Percentiles rank a stretch among this genome's conserved stretches.
These are phyloP conservation scores for Plasmodium vivax DNA, from an alignment of 169 alveolate species.

Conservation along the genomic window DNA sequence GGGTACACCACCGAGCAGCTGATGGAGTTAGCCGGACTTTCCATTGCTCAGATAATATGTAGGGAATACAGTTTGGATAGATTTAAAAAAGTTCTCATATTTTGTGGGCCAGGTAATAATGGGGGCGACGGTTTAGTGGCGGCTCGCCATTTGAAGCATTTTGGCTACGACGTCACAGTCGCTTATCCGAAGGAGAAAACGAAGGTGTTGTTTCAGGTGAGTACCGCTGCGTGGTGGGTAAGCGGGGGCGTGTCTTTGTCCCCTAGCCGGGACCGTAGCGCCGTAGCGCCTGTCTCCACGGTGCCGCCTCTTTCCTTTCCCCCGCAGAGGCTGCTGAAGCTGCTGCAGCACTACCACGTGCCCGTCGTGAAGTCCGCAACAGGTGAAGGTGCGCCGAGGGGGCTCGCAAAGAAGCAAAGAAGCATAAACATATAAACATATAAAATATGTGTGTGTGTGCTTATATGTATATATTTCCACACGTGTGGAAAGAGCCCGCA, in stretches of 20 bases:
- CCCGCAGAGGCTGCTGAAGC: conserved; percentile 11
- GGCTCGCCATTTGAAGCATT: conserved; percentile 87
- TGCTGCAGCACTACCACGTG: conserved; percentile 49
- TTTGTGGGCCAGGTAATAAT: conserved; percentile 94
- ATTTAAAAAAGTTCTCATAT: conserved; percentile 77
- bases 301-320: not conserved
- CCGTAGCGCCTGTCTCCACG: not conserved
- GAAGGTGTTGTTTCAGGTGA: conserved; percentile 78
- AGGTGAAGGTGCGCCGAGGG: conserved; percentile 11
- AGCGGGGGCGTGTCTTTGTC: conserved; percentile 15
- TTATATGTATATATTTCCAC: no score
- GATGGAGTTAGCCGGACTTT: conserved; percentile 93
- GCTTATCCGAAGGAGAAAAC: conserved; percentile 86
- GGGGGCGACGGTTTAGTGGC: conserved; percentile 93
- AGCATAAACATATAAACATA: not conserved
- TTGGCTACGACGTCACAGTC: conserved; percentile 82
- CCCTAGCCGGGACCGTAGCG: not conserved
- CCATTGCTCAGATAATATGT: conserved; percentile 85
- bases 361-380: conserved; percentile 15
- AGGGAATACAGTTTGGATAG: conserved; percentile 74
- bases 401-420: not conserved
- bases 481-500: not conserved
- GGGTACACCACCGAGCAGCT: conserved; percentile 88
- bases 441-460: not conserved
- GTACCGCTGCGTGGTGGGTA: not conserved